Conservation (phyloP, 768 basidiomycete species). For the Lentinula detonsa region DNA sequence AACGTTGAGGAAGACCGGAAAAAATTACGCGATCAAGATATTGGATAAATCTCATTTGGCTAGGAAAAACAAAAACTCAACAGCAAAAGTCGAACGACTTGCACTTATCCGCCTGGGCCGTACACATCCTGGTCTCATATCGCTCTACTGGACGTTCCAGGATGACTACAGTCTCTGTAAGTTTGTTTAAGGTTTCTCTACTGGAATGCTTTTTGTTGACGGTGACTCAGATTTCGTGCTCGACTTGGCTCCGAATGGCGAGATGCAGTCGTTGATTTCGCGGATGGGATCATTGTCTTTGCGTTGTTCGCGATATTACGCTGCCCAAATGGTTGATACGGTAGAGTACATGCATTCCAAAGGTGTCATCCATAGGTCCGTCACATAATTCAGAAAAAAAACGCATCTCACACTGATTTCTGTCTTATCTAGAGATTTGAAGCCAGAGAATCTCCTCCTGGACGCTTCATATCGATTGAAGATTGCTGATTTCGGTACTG, state of each 20-base stretch:
- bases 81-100: conserved; percentile 77
- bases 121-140: conserved; percentile 77
- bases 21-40: conserved; percentile 73
- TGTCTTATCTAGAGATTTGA: conserved; percentile 51
- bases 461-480: conserved; percentile 83
- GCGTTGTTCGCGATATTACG: conserved; percentile 73
- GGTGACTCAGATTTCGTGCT: conserved; percentile 62
- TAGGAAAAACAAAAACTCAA: conserved; percentile 70
- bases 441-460: conserved; percentile 88
- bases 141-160: conserved; percentile 80
- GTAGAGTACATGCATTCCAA: conserved; percentile 87
- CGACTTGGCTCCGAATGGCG: conserved; percentile 72
- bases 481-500: conserved; percentile 96
- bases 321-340: conserved; percentile 86
- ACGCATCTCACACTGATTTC: conserved; percentile 1
- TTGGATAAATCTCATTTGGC: conserved; percentile 81
- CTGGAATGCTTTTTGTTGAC: not conserved
- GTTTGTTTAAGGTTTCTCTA: conserved; percentile 22
- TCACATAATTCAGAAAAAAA: not conserved
- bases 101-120: conserved; percentile 68
- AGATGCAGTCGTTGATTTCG: conserved; percentile 66
- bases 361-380: conserved; percentile 81
- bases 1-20: conserved; percentile 46
- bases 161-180: conserved; percentile 79
- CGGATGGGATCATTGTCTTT: conserved; percentile 84